Base-by-base conservation (phyloP, 805 yeast species). In the Candida yuanshanica region DNA sequence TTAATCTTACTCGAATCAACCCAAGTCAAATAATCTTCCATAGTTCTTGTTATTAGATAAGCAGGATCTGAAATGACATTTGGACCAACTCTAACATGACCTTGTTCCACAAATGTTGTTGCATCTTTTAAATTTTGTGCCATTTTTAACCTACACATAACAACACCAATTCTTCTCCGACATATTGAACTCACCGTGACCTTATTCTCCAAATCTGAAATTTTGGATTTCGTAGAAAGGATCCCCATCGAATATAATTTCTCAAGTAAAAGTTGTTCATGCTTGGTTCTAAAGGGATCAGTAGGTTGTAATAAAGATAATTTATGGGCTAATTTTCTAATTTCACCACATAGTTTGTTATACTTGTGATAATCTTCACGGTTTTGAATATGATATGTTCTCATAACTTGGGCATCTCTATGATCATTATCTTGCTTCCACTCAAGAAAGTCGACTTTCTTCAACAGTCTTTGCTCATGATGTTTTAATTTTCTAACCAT, bases 11-110 rank as follows among this genome's bases (percentile, higher is more conserved):
- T 83, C 33, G 81, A 75, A 56, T 93, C 97, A n/a, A 86, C 93
- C 99, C 99, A 93, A 4, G 99, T 93, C 52, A 93, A 72, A 62
- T 88, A 93, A 62, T 93, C 99, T 60, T 93, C 99, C 84, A 93
- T 74, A 53, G 79, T 87, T 59, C 96, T 75, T 2, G 97, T 91
- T 5, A 93, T 93, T 53, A 95, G 69, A 60, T 82, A 91, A 0
- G 98, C 96, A 4, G 98, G 95, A 62, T 93, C 99, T 1, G 96
- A 90, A 34, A 95, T 82, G 21, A 95, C 83, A 58, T 88, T 84
- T 11, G 98, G 98, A 0, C 99, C 99, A 7, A 93, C 95, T 52
- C 99, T 75, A 3, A 93, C 95, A 57, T 93, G 98, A 2, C 99
- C 99, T 62, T 93, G 98, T 58, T 93, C 97, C 12, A 95, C 75